Evolutionary conservation across 2,329 filamentous ascomycete species (phyloP).

Genomic region (Sclerotinia subarctica): DNA sequence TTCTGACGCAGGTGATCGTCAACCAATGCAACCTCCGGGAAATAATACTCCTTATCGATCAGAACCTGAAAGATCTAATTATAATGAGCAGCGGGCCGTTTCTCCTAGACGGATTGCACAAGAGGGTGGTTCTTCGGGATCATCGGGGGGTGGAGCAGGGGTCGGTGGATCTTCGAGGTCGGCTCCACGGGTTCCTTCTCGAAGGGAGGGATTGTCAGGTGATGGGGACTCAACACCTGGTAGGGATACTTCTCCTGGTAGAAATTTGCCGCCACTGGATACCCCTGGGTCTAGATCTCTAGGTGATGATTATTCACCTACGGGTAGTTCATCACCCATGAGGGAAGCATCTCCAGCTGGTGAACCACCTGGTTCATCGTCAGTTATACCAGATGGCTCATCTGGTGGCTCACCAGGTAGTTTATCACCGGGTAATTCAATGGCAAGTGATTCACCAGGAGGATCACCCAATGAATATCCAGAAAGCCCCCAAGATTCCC

Average conservation of each 20-base stretch:
- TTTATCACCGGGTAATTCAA: background rate
- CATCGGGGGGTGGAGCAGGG: background rate
- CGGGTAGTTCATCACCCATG: background rate
- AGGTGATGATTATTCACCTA: background rate
- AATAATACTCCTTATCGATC: background rate
- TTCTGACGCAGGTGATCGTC: background rate
- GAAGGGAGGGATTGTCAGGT: background rate
- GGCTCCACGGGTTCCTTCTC: background rate
- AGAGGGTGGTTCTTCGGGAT: background rate
- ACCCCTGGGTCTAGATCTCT: background rate
- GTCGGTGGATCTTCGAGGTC: background rate
- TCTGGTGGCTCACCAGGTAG: background rate
- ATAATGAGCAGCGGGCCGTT: background rate
- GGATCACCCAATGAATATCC: background rate
- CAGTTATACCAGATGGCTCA: background rate
- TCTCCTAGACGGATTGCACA: background rate
- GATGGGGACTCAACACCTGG: too few relatives aligned
- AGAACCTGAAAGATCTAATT: background rate
- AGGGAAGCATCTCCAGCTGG: background rate
- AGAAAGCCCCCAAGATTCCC: background rate
- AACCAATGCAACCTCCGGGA: background rate
- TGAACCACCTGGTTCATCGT: background rate
- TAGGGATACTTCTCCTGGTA: background rate
- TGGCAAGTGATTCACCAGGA: background rate
- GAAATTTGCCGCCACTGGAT: background rate